Evolutionary conservation across 2,329 filamentous ascomycete genomes (phyloP).

Genomic region (Cladosporium sp.): DNA sequence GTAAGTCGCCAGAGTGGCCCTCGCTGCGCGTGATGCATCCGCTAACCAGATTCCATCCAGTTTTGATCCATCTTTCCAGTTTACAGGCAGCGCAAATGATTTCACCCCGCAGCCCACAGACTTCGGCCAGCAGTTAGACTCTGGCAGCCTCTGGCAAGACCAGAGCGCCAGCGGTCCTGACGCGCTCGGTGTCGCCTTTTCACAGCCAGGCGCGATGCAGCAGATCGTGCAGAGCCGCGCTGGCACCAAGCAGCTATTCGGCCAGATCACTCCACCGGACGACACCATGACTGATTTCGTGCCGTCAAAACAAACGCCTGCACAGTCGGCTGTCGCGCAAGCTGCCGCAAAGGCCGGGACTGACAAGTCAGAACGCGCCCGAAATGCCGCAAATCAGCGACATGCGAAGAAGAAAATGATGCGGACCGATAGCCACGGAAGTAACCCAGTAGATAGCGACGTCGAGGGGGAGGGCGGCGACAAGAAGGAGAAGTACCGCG

Average conservation of each 20-base stretch:
- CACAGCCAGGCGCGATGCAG: slow-evolving; percentile 13
- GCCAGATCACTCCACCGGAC: slow-evolving; percentile 35
- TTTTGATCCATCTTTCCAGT: neutral
- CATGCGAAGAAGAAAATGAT: slow-evolving; percentile 25
- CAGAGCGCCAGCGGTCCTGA: neutral
- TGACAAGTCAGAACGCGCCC: slow-evolving; percentile 26
- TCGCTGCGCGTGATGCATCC: no score
- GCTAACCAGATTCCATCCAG: slow-evolving; percentile 5
- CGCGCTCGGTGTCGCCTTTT: slow-evolving; percentile 9
- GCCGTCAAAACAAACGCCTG: neutral
- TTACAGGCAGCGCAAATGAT: neutral
- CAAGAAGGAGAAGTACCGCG: slow-evolving; percentile 54
- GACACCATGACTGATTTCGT: slow-evolving; percentile 19
- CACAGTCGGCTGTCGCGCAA: slow-evolving; percentile 3
- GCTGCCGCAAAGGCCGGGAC: slow-evolving; percentile 9
- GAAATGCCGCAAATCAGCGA: slow-evolving; percentile 26
- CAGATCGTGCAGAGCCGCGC: slow-evolving; percentile 16
- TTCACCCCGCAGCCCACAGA: neutral
- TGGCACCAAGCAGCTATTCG: slow-evolving; percentile 23
- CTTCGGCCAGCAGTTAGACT: neutral
- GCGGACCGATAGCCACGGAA: slow-evolving; percentile 15
- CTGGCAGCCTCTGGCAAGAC: slow-evolving; percentile 5
- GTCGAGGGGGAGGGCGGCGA: slow-evolving; percentile 27
- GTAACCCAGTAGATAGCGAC: slow-evolving; percentile 11
- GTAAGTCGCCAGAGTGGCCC: neutral